These are phyloP conservation scores for Piper longum DNA, from an alignment of 164 flowering plant species.

Conservation along the genomic window DNA sequence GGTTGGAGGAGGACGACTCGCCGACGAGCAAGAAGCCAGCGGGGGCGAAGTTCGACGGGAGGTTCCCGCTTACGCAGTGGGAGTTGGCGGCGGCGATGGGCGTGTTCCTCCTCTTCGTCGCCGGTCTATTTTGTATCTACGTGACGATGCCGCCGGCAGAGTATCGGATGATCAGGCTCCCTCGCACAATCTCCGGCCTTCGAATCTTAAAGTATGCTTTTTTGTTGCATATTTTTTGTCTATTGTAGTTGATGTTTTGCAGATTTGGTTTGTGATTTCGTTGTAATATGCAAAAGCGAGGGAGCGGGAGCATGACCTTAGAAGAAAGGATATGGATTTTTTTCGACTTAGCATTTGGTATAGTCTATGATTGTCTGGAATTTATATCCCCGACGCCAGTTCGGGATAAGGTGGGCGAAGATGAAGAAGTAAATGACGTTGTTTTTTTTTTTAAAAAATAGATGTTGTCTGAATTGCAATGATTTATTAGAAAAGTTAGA, in stretches of 20 bases:
- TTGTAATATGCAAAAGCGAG: too few species aligned
- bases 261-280: too few species aligned
- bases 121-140: conserved; percentile 55
- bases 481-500: neutral
- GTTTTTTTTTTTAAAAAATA: neutral
- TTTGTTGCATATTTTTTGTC: neutral
- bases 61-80: conserved; percentile 58
- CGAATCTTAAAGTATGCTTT: conserved; percentile 67
- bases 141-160: conserved; percentile 76
- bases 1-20: conserved; percentile 25
- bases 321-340: too few species aligned
- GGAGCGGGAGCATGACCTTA: too few species aligned
- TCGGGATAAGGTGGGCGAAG: too few species aligned
- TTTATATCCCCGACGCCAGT: too few species aligned
- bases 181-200: conserved; percentile 61
- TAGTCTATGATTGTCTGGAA: neutral
- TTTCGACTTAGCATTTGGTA: too few species aligned
- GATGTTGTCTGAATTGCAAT: neutral
- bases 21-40: conserved; percentile 45
- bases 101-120: conserved; percentile 47
- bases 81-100: conserved; percentile 48
- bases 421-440: neutral
- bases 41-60: conserved; percentile 28
- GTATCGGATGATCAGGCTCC: conserved; percentile 49
- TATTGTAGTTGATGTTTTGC: too few species aligned